These are phyloP conservation scores for Fusarium transvaalense DNA, from an alignment of 2,329 filamentous ascomycete genomes.

Conservation along the genomic window DNA sequence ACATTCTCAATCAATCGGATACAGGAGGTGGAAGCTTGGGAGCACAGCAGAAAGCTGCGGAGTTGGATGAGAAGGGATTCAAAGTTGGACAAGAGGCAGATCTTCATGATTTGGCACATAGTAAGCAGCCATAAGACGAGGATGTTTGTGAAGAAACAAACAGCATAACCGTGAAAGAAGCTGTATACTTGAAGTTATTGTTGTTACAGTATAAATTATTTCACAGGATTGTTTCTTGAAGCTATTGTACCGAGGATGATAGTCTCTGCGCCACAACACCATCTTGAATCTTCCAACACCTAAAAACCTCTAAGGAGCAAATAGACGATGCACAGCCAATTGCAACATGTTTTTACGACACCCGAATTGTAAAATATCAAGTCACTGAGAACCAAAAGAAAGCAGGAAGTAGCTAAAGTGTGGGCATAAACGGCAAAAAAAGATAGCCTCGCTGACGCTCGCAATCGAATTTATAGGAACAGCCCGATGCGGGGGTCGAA, in stretches of 20 bases:
- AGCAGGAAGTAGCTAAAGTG: no score
- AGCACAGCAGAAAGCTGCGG: neutral
- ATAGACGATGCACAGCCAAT: neutral
- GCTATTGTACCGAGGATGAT: no score
- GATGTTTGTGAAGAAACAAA: no score
- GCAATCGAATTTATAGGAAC: slow-evolving; percentile 51
- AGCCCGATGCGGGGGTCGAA: slow-evolving; percentile 63
- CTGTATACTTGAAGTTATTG: neutral
- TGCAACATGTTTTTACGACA: no score
- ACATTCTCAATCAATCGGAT: neutral
- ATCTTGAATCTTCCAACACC: no score
- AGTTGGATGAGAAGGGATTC: slow-evolving; percentile 9
- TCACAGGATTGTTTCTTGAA: no score
- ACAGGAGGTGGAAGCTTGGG: neutral
- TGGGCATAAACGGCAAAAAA: neutral
- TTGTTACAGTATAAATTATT: neutral
- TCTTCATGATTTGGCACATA: slow-evolving; percentile 10
- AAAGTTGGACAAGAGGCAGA: slow-evolving; percentile 19
- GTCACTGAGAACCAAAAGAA: no score
- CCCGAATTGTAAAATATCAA: neutral
- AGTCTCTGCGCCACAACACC: no score
- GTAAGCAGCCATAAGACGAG: slow-evolving; percentile 11
- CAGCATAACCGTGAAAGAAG: no score
- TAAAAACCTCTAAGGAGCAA: no score
- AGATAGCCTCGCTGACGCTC: slow-evolving; percentile 17